Conservation (phyloP, 1,284 basidiomycete genomes). For the Earliella scabrosa region DNA sequence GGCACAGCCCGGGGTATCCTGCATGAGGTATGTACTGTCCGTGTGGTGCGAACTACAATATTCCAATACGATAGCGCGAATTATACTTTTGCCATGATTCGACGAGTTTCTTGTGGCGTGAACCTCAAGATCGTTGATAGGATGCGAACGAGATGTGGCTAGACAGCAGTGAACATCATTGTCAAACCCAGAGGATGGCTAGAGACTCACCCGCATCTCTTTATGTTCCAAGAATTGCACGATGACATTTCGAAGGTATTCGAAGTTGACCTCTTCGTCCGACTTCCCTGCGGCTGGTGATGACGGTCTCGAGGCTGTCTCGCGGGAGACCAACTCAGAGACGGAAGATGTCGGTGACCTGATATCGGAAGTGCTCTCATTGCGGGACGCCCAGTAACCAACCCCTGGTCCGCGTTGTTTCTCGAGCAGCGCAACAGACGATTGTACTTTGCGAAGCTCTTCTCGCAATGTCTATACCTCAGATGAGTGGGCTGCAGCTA, state of each 20-base stretch:
- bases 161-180: constrained; percentile 5
- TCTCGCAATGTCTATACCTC: constrained; percentile 76
- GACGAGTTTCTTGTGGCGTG: constrained; percentile 90
- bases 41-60: neutral
- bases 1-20: neutral
- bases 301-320: constrained; percentile 47
- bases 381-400: constrained; percentile 80
- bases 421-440: constrained; percentile 87
- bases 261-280: constrained; percentile 94
- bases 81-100: constrained; percentile 51
- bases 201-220: constrained; percentile 77
- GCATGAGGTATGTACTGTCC: constrained; percentile 6
- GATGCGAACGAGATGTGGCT: constrained; percentile 90
- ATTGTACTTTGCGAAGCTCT: constrained; percentile 91
- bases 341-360: constrained; percentile 53
- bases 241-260: constrained; percentile 93
- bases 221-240: constrained; percentile 92
- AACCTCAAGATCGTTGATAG: constrained; percentile 91
- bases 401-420: constrained; percentile 90
- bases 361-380: constrained; percentile 44
- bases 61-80: neutral
- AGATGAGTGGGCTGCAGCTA: neutral
- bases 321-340: constrained; percentile 41
- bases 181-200: constrained; percentile 12
- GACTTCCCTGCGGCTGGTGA: constrained; percentile 42